Conservation (phyloP, 345 rosid genomes). For the Anacardium occidentale region DNA sequence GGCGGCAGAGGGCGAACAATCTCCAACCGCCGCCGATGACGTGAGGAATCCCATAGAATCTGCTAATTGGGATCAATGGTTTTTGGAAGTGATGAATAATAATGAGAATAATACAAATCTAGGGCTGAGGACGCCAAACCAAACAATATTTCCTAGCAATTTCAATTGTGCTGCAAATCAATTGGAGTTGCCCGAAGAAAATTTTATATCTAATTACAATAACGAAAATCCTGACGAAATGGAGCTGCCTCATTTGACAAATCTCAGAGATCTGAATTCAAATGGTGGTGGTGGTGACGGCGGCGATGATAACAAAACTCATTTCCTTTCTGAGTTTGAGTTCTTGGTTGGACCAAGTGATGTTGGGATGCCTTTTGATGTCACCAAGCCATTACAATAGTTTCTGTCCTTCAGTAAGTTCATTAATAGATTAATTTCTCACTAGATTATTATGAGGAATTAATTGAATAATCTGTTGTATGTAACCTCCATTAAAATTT, state of each 20-base stretch:
- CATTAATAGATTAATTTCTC: neutral
- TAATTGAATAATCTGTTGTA: no score
- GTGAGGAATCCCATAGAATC: neutral
- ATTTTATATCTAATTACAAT: neutral
- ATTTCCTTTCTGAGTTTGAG: neutral
- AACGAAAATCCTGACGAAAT: neutral
- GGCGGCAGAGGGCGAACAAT: neutral
- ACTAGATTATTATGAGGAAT: no score
- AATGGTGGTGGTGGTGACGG: neutral
- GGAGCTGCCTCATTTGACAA: neutral
- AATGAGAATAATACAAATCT: neutral
- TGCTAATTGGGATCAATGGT: conserved; percentile 6
- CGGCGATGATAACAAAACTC: neutral
- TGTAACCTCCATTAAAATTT: neutral
- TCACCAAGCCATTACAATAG: neutral
- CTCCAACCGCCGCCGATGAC: neutral
- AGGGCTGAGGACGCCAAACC: neutral
- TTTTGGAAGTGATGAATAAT: neutral
- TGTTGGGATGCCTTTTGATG: conserved; percentile 12
- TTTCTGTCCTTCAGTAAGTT: conserved; percentile 1
- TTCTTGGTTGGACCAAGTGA: neutral
- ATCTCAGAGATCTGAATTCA: neutral
- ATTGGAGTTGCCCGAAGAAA: neutral
- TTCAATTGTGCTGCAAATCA: neutral
- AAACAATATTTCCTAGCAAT: neutral